These are phyloP conservation scores for Pichia norvegensis DNA, from an alignment of 1,139 yeast species.

Conservation along the genomic window DNA sequence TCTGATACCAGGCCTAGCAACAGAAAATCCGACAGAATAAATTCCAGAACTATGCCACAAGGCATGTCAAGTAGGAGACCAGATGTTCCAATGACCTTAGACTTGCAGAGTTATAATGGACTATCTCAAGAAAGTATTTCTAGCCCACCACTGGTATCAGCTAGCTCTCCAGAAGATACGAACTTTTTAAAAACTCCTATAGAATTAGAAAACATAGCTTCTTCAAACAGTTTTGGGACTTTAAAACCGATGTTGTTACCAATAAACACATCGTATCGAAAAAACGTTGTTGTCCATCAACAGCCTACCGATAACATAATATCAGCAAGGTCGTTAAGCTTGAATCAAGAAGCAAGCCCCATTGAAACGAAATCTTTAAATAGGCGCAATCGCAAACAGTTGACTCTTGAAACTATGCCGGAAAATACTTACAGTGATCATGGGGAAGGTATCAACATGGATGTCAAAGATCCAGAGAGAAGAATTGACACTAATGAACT, in stretches of 20 bases:
- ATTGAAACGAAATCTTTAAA: constrained; percentile 54
- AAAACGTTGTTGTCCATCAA: constrained; percentile 12
- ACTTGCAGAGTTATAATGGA: constrained; percentile 1
- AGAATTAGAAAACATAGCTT: not conserved
- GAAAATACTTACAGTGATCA: not conserved
- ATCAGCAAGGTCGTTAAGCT: constrained; percentile 9
- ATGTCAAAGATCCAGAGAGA: constrained; percentile 29
- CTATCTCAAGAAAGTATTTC: not conserved
- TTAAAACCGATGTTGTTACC: not conserved
- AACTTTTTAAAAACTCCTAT: constrained; percentile 3
- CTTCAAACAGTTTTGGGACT: not conserved
- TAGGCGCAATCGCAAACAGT: constrained; percentile 67
- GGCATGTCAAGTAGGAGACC: constrained; percentile 5
- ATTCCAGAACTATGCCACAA: not conserved
- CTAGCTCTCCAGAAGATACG: constrained; percentile 11
- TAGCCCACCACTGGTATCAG: constrained; percentile 1
- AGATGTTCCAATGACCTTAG: constrained; percentile 8
- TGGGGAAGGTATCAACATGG: constrained; percentile 10
- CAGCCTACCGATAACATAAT: constrained; percentile 11
- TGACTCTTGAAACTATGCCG: constrained; percentile 38
- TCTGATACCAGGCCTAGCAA: not conserved
- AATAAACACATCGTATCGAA: not conserved
- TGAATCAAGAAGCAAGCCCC: constrained; percentile 8
- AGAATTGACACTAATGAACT: constrained; percentile 31
- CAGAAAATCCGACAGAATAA: not conserved